phyloP scores from a whole-genome alignment of 2,329 filamentous ascomycete species.

The Penicillium sp. region DNA sequence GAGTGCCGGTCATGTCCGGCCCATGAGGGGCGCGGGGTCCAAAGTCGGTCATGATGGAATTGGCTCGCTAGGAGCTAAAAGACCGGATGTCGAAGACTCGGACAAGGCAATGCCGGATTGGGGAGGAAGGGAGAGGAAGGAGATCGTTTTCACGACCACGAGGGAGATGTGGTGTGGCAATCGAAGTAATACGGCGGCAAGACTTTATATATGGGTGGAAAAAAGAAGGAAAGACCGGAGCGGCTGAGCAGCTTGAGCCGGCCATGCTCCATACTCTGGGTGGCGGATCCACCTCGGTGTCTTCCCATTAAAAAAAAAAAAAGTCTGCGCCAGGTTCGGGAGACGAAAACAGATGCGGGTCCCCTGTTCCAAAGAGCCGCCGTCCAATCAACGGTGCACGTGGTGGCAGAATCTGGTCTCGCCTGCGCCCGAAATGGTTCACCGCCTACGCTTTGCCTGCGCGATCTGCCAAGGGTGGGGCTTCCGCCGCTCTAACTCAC shows the following conservation, averaged over 20 bases:
- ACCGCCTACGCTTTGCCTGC: neutral
- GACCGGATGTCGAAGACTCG: neutral
- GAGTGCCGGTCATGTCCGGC: conserved; percentile 47
- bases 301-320: neutral
- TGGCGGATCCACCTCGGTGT: neutral
- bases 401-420: conserved; percentile 28
- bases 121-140: neutral
- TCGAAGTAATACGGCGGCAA: neutral
- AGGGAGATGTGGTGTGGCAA: neutral
- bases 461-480: neutral
- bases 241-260: neutral
- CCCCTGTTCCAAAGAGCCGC: conserved; percentile 7
- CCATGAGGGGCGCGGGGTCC: conserved; percentile 48
- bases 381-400: conserved; percentile 33
- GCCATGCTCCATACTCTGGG: neutral
- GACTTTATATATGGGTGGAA: neutral
- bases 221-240: neutral
- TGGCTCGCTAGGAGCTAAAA: neutral
- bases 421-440: neutral
- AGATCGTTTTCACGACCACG: neutral
- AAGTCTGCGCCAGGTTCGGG: neutral
- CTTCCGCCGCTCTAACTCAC: neutral
- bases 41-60: conserved; percentile 36
- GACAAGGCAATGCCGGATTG: neutral
- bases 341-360: conserved; percentile 10